Evolutionary conservation across 306 rosid species (phyloP), one percentile per base, ranked within the genome.

Genomic region (Dalbergia cochinchinensis): DNA sequence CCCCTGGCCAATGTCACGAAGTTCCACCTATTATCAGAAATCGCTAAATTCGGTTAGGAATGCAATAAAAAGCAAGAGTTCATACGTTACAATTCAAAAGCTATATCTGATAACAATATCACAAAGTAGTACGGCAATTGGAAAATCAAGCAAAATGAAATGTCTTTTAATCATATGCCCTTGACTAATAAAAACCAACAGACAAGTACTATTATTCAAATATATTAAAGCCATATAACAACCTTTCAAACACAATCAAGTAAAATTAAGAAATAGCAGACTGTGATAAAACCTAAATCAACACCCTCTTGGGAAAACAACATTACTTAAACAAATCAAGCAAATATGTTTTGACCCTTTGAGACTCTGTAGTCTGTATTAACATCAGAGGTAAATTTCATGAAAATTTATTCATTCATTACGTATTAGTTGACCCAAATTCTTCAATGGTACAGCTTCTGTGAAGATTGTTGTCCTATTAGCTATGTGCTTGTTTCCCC

Each of bases 1-100:
- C 83, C 99, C 98, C 42, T 89, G 85, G 61, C 85, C 88, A 76
- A 95, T 48, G 34, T 95, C 99, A 64, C 98, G 98, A 67, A 95
- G 96, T 83, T 95, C 98, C 76, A 92, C 97, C 98, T 94, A 81
- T 71, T 41, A 50, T 20, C 33, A 81, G 60, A 83, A 88, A 83
- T 44, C 87, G n/a, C 62, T 69, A 73, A 48, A 11, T n/a, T 45
- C 8, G 50, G 63, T 39, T 60, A 51, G 22, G 64, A 79, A 42
- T 19, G 20, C 10, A 73, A 53, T 22, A 39, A 14, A 55, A 19
- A 67, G 70, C n/a, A 73, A 53, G 58, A 61, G 67, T 67, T 47
- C 39, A 50, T 8, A 34, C 65, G 45, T 69, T 63, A 83, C 60
- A 73, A 39, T 6, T 42, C 35, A 77, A 80, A 26, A 26, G 2